phyloP scores from a whole-genome alignment of 108 stramenopile genomes.

The Cylindrotheca closterium region DNA sequence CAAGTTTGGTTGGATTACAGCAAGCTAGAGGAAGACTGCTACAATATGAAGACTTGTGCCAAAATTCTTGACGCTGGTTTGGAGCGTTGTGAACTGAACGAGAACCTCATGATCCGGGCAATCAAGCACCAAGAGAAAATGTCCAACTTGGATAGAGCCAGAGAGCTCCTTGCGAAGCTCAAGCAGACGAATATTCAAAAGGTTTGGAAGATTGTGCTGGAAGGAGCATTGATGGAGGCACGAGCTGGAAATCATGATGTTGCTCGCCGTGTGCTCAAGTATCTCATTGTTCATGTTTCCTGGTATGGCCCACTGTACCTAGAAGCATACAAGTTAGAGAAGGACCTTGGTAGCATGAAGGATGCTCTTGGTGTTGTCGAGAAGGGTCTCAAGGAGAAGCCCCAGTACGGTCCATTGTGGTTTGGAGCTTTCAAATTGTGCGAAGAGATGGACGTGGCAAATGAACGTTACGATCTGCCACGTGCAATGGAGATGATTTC shows the following conservation, averaged over 20 bases:
- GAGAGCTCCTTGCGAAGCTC: conserved; percentile 82
- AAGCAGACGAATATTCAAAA: conserved; percentile 88
- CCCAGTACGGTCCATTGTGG: conserved; percentile 96
- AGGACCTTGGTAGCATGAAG: conserved; percentile 65
- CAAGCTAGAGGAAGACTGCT: conserved; percentile 96
- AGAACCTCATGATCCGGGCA: conserved; percentile 83
- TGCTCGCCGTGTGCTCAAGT: conserved; percentile 83
- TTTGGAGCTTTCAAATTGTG: conserved; percentile 93
- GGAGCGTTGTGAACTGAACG: conserved; percentile 76
- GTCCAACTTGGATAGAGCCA: conserved; percentile 66
- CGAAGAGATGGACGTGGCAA: conserved; percentile 70
- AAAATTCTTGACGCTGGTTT: conserved; percentile 76
- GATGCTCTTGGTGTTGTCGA: conserved; percentile 91
- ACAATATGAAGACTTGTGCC: conserved; percentile 65
- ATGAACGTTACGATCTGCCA: conserved; percentile 51
- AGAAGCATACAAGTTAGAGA: conserved; percentile 92
- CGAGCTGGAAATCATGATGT: conserved; percentile 87
- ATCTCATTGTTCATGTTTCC: conserved; percentile 90
- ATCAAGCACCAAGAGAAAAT: conserved; percentile 92
- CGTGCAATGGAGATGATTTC: conserved; percentile 73
- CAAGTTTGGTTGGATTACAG: conserved; percentile 97
- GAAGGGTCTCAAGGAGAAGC: conserved; percentile 88
- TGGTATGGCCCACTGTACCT: conserved; percentile 98
- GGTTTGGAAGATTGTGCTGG: conserved; percentile 94
- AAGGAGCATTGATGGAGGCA: conserved; percentile 95